Evolutionary conservation across 192 early-diverging fungal species (phyloP).

Genomic region (Coemansia asiatica): DNA sequence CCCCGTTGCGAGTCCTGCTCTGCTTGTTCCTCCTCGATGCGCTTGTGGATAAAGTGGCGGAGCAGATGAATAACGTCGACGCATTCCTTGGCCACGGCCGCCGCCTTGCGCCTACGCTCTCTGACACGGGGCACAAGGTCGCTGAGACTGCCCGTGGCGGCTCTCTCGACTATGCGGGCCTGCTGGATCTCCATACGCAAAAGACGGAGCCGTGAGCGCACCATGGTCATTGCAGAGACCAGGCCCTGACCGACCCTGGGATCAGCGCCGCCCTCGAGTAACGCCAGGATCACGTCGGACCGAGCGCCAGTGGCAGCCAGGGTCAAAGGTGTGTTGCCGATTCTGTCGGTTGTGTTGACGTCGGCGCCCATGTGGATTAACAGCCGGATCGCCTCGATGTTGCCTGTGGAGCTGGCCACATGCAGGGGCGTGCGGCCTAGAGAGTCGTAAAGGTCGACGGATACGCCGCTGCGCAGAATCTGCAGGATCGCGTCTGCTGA

Average conservation of each 20-base stretch:
- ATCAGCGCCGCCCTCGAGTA: constrained; percentile 47
- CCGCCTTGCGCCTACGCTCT: constrained; percentile 22
- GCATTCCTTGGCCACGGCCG: constrained; percentile 36
- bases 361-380: constrained; percentile 45
- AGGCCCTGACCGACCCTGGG: constrained; percentile 34
- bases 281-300: constrained; percentile 23
- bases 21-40: constrained; percentile 4
- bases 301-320: constrained; percentile 38
- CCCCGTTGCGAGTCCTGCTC: background rate
- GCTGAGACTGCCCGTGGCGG: background rate
- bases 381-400: constrained; percentile 24
- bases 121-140: constrained; percentile 11
- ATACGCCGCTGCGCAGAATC: constrained; percentile 19
- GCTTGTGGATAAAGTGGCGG: constrained; percentile 11
- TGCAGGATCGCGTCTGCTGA: constrained; percentile 24
- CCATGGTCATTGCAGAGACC: constrained; percentile 43
- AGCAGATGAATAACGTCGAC: constrained; percentile 39
- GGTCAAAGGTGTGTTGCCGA: constrained; percentile 52
- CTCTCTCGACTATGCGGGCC: constrained; percentile 16
- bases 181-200: constrained; percentile 32
- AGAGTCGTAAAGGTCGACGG: constrained; percentile 21
- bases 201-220: constrained; percentile 35
- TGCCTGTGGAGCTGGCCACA: constrained; percentile 37
- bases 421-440: constrained; percentile 46
- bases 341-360: constrained; percentile 27